Evolutionary conservation across 2,329 filamentous ascomycete species (phyloP).

Genomic region (Nectriaceae sp.): DNA sequence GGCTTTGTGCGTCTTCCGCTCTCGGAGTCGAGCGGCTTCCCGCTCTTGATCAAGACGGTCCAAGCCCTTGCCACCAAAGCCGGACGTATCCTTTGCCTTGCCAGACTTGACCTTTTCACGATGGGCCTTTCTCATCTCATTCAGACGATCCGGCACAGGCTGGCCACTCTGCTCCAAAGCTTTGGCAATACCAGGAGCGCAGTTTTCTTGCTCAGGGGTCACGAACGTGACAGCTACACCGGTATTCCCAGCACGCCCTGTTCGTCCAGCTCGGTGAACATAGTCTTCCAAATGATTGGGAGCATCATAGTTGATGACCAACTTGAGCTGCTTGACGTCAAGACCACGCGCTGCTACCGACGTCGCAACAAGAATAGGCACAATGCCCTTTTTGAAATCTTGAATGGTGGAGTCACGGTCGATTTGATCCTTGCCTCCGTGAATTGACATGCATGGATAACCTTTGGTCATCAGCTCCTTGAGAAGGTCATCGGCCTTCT

Average conservation of each 20-base stretch:
- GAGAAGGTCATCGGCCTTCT: conserved; percentile 80
- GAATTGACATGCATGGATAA: conserved; percentile 90
- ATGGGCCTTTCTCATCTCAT: conserved; percentile 71
- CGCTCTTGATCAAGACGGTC: conserved; percentile 90
- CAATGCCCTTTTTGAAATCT: conserved; percentile 89
- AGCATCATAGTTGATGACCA: conserved; percentile 94
- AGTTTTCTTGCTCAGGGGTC: conserved; percentile 88
- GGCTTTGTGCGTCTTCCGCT: conserved; percentile 87
- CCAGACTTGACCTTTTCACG: conserved; percentile 89
- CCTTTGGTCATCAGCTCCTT: conserved; percentile 80
- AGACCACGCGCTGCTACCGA: conserved; percentile 93
- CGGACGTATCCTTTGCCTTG: conserved; percentile 84
- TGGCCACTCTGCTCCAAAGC: conserved; percentile 92
- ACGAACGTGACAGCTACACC: conserved; percentile 95
- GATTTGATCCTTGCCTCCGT: conserved; percentile 90
- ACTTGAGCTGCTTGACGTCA: conserved; percentile 92
- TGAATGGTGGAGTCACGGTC: conserved; percentile 90
- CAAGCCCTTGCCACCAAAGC: conserved; percentile 93
- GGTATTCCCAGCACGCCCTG: conserved; percentile 90
- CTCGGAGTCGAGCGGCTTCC: conserved; percentile 80
- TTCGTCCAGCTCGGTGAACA: conserved; percentile 90
- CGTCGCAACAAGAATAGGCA: conserved; percentile 90
- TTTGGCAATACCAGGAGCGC: conserved; percentile 83
- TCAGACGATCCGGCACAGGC: conserved; percentile 70
- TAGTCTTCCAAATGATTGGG: conserved; percentile 97